Evolutionary conservation across 768 basidiomycete genomes (phyloP).

Genomic region (Antrodiella citrinella): DNA sequence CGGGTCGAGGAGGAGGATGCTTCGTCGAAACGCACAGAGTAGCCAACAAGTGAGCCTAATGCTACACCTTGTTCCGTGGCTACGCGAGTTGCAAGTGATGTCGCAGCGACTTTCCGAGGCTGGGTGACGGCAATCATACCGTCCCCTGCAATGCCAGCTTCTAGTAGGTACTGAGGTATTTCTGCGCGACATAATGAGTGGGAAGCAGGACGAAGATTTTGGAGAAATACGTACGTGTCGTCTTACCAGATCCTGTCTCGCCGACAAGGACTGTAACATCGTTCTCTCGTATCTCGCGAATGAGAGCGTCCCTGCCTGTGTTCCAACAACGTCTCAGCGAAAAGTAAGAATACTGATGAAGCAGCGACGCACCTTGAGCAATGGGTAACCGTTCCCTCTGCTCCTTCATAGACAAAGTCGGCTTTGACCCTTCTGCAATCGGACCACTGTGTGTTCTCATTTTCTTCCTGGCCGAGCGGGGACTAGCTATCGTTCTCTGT

Average conservation of each 20-base stretch:
- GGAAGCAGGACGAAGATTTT: too few species aligned
- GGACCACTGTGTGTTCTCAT: neutral
- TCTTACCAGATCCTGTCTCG: constrained; percentile 98
- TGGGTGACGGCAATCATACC: constrained; percentile 90
- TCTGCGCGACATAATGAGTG: too few species aligned
- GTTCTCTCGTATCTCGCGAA: constrained; percentile 65
- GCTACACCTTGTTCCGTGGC: constrained; percentile 70
- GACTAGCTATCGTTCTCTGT: neutral
- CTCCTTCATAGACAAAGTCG: constrained; percentile 35
- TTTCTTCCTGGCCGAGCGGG: neutral
- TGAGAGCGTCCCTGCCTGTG: constrained; percentile 66
- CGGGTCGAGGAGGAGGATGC: constrained; percentile 59
- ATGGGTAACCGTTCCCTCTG: constrained; percentile 72
- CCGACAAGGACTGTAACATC: constrained; percentile 87
- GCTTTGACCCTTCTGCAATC: neutral
- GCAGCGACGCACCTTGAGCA: constrained; percentile 47
- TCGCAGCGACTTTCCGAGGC: constrained; percentile 92
- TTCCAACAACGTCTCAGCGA: neutral
- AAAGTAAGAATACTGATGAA: neutral
- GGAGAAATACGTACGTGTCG: constrained; percentile 84
- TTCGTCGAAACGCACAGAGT: constrained; percentile 95
- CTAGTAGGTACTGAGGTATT: constrained; percentile 91
- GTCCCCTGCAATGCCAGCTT: constrained; percentile 57
- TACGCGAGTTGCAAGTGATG: constrained; percentile 87
- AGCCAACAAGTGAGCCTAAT: constrained; percentile 79